Percentiles rank a stretch among this genome's conserved stretches.
Conservation (phyloP, 2,329 filamentous ascomycete species). For the Botryotinia globosa region DNA sequence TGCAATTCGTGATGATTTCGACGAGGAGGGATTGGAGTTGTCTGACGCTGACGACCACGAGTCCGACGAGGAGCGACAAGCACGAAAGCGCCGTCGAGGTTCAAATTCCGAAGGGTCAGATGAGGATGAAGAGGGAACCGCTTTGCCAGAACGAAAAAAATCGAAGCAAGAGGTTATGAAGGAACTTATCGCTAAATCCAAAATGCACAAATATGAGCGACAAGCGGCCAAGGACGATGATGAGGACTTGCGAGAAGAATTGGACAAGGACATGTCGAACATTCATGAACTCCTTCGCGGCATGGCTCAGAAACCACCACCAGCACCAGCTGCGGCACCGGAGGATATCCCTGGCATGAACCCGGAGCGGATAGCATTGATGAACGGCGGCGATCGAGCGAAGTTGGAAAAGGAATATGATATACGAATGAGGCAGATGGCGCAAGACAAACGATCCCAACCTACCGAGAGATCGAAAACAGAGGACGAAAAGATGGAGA, state of each 20-base stretch:
- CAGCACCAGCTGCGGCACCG: conserved; percentile 39
- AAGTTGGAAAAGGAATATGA: conserved; percentile 87
- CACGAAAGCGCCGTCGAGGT: conserved; percentile 56
- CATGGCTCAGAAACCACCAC: conserved; percentile 49
- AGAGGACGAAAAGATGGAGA: conserved; percentile 76
- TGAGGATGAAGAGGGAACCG: conserved; percentile 50
- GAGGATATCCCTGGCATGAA: conserved; percentile 51
- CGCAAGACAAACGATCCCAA: conserved; percentile 78
- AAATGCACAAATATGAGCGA: conserved; percentile 89
- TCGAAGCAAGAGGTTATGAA: conserved; percentile 97
- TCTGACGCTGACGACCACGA: conserved; percentile 57
- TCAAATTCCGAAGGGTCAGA: conserved; percentile 48
- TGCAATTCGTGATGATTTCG: conserved; percentile 67
- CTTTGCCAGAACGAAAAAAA: conserved; percentile 80
- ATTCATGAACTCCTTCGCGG: conserved; percentile 69
- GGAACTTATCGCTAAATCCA: conserved; percentile 96
- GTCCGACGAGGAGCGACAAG: conserved; percentile 52
- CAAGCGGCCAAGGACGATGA: conserved; percentile 92
- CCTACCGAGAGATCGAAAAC: conserved; percentile 89
- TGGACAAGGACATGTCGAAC: conserved; percentile 79
- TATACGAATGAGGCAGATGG: conserved; percentile 73
- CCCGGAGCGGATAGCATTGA: conserved; percentile 59
- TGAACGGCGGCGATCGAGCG: conserved; percentile 59
- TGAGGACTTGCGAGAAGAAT: conserved; percentile 76
- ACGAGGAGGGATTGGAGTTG: conserved; percentile 67